These are phyloP conservation scores for Ramaria sp. DNA, from an alignment of 768 basidiomycete genomes.

Conservation along the genomic window DNA sequence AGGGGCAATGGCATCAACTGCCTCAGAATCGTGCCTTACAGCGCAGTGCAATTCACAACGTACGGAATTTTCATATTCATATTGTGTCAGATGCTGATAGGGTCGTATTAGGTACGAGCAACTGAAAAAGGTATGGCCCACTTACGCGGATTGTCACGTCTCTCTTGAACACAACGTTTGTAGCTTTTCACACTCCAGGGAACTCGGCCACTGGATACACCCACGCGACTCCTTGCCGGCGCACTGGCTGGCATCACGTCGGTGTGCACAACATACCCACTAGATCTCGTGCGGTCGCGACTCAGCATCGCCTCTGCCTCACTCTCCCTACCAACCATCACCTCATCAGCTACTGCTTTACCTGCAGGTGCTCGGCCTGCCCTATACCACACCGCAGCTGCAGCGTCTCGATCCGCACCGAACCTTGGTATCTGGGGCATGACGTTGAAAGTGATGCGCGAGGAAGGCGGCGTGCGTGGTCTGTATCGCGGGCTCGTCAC, in stretches of 20 bases:
- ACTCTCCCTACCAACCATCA: slow-evolving; percentile 28
- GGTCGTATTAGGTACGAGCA: slow-evolving; percentile 68
- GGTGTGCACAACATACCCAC: slow-evolving; percentile 86
- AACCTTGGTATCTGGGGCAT: slow-evolving; percentile 69
- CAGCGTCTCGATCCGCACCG: slow-evolving; percentile 8
- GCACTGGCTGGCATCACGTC: slow-evolving; percentile 91
- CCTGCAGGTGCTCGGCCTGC: slow-evolving; percentile 19
- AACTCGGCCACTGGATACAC: slow-evolving; percentile 73
- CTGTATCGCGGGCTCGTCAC: slow-evolving; percentile 80
- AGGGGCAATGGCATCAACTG: slow-evolving; percentile 90
- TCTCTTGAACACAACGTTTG: background rate
- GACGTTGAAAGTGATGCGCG: slow-evolving; percentile 81
- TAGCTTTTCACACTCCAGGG: slow-evolving; percentile 67
- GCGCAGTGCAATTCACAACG: slow-evolving; percentile 30
- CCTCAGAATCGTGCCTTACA: slow-evolving; percentile 85
- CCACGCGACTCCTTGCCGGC: slow-evolving; percentile 74
- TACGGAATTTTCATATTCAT: slow-evolving; percentile 5
- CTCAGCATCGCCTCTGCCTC: slow-evolving; percentile 92
- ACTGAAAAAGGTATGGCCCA: slow-evolving; percentile 59
- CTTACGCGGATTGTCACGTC: background rate
- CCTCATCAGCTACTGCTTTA: slow-evolving; percentile 18
- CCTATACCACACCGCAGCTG: slow-evolving; percentile 36
- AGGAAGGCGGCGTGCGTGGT: slow-evolving; percentile 84
- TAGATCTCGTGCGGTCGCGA: slow-evolving; percentile 88
- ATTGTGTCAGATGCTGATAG: background rate